Base-by-base conservation (phyloP, 2,329 filamentous ascomycete genomes). In the Helotiales sp. region DNA sequence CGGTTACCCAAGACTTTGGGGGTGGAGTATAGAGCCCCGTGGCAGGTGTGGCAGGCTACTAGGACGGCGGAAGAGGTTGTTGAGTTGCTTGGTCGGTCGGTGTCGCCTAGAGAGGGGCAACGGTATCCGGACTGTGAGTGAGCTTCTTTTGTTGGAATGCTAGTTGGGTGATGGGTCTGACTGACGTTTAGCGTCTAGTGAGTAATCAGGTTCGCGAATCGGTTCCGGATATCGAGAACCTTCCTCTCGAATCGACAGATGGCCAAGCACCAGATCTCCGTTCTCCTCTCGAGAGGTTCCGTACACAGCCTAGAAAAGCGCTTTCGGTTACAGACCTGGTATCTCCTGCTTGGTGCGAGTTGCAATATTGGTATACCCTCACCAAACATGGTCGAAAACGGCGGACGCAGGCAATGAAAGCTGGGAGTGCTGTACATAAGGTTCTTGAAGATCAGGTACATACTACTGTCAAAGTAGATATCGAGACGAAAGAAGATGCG, bases 311-410 rank as follows among this genome's bases (percentile, higher is more conserved):
- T 0, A 87, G 81, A 68, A 93, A 91, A 70, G 85, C 90, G 0
- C 80, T 98, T 7, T 91, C 90, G 0, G 95, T 98, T 1, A 92
- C 90, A 2, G 95, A 99, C 72, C 76, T 98, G 24, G 85, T 93
- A 0, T 89, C 91, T 1, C 93, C 93, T 2, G 88, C 93, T 7
- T 99, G 95, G 95, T 99, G 95, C 72, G 93, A 99, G 73, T 73
- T 98, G 58, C 93, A 98, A 72, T 96, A 96, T 68, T 92, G 86
- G 79, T 97, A 96, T 74, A 90, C 86, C 0, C 80, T 99, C 54
- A 90, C 87, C 2, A 86, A 84, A 54, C 84, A 88, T 69, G 95
- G 93, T 0, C 84, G 83, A 57, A 93, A 89, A 70, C 88, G 83
- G 54, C 80, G 80, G 31, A 98, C 93, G 0, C 74, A 82, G 2